phyloP scores from a whole-genome alignment of 169 alveolate species.

The Theileria sp. region DNA sequence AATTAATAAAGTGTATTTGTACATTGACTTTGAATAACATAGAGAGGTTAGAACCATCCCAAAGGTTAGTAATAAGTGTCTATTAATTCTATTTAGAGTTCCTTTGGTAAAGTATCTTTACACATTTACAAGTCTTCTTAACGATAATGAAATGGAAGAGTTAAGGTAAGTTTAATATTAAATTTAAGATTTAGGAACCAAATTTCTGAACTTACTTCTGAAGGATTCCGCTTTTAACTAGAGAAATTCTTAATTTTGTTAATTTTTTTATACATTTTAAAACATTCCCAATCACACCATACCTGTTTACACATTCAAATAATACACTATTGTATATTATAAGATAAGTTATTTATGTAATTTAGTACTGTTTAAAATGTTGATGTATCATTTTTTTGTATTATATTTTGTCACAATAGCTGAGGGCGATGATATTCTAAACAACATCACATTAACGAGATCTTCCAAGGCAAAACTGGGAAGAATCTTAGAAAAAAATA shows the following conservation, averaged over 20 bases:
- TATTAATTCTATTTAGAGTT: background rate
- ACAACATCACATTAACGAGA: background rate
- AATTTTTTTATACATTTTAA: too few relatives aligned
- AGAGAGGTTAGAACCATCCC: background rate
- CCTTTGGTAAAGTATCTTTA: background rate
- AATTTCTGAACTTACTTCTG: background rate
- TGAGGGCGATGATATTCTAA: background rate
- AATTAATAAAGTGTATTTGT: background rate
- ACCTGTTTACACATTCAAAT: background rate
- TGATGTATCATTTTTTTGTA: background rate
- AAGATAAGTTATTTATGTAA: background rate
- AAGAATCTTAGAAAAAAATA: background rate
- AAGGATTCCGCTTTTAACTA: background rate
- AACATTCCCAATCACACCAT: background rate
- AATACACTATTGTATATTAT: background rate
- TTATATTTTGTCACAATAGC: constrained; percentile 11
- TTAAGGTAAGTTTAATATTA: background rate
- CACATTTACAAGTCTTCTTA: background rate
- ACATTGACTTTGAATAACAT: constrained; percentile 3
- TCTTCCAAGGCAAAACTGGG: background rate
- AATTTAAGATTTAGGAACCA: background rate
- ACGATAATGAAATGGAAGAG: constrained; percentile 5
- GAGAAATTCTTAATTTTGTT: background rate
- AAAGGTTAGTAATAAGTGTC: background rate
- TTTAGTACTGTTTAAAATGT: background rate